Evolutionary conservation across 2,329 filamentous ascomycete genomes (phyloP), one percentile per base, ranked within the genome.

Genomic region (Colletotrichum noveboracense): DNA sequence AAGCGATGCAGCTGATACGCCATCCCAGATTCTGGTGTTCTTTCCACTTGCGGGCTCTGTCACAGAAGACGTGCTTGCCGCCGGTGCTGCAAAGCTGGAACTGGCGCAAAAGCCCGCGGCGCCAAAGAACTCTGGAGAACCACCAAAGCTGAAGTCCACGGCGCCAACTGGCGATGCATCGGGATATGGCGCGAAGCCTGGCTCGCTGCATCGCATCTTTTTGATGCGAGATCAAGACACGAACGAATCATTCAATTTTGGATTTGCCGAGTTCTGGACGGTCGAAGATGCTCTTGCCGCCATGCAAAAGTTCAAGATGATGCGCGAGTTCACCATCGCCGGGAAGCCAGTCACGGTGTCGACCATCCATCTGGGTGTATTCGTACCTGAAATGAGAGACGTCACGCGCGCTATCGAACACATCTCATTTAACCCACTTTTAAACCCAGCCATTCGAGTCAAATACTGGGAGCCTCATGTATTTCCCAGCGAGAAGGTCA

Each of bases 311-410:
- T 93, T 94, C 79, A 91, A 91, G 52, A 93, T 92, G 38, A 91
- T 93, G 32, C 91, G 94, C 13, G 93, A 92, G 66, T 96, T 96
- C 80, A 95, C 93, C 3, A 95, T 97, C 76, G 93, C 93, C 1
- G 95, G 93, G 4, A 93, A 92, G 78, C 91, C 92, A 1, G 93
- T 95, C 18, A 88, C 91, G 13, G 89, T 95, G 28, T 93, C 91
- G 58, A 95, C 94, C 78, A 96, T 96, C 52, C 95, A 97, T 78
- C 91, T 94, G n/a, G 95, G 95, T 7, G 94, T 97, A 4, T 97
- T 97, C 80, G 91, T 96, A 14, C 94, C 94, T 1, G 93, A 94
- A 58, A 88, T 94, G 65, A 90, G 93, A 66, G 88, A 89, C 9
- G 74, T 87, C 2, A 88, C 88, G 7, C 86, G 89, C 0, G 89